Evolutionary conservation across 179 eudicot genomes (phyloP).

Genomic region (Corrigiola litoralis): DNA sequence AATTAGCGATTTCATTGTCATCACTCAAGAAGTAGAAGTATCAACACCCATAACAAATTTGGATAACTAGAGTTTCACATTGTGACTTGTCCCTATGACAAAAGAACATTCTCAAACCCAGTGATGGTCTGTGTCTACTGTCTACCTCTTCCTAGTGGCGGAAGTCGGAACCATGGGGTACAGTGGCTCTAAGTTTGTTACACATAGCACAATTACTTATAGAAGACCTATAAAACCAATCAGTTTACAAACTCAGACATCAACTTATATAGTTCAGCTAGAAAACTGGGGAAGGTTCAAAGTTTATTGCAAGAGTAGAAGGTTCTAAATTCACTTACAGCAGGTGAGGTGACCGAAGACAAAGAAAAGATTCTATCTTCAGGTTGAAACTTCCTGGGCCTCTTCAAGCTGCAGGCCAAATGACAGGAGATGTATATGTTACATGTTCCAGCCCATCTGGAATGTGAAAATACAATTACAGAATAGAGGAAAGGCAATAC

Average conservation of each 20-base stretch:
- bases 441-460: background rate
- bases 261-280: background rate
- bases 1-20: background rate
- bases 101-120: no score
- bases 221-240: no score
- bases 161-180: no score
- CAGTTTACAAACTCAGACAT: background rate
- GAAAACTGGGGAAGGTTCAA: background rate
- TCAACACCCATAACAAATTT: no score
- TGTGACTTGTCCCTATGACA: background rate
- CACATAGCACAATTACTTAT: background rate
- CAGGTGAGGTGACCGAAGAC: constrained; percentile 86
- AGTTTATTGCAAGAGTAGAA: background rate
- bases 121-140: no score
- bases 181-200: no score
- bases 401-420: constrained; percentile 55
- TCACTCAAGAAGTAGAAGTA: background rate
- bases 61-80: no score
- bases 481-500: background rate
- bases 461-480: background rate
- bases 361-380: constrained; percentile 86
- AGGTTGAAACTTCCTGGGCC: constrained; percentile 78
- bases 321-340: constrained; percentile 39
- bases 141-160: no score
- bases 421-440: background rate